phyloP scores from a whole-genome alignment of 1,139 yeast species.

The Meyerozyma guilliermondii region DNA sequence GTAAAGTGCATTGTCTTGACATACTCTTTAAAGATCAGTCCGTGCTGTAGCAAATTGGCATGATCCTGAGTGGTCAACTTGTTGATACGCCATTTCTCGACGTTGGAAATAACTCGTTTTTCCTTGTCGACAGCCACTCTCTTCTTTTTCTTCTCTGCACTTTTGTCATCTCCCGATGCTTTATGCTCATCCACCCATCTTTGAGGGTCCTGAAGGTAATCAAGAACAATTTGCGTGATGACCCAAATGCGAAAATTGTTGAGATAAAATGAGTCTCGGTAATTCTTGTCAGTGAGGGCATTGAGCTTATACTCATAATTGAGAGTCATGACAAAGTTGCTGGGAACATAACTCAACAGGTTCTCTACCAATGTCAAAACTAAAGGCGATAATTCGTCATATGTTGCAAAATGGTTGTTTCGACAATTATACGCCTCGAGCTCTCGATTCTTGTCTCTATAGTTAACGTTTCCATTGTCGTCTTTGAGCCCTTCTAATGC shows the following conservation, averaged over 20 bases:
- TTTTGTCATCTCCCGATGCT: background rate
- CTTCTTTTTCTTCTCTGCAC: background rate
- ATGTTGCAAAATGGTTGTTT: constrained; percentile 20
- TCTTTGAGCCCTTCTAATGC: constrained; percentile 1
- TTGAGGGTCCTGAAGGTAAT: constrained; percentile 21
- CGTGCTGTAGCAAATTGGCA: constrained; percentile 22
- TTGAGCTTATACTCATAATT: constrained; percentile 25
- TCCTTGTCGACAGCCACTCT: background rate
- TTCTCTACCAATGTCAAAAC: constrained; percentile 27
- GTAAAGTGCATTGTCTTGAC: constrained; percentile 21
- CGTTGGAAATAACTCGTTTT: constrained; percentile 14
- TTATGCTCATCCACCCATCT: constrained; percentile 15
- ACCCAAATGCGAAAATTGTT: constrained; percentile 33
- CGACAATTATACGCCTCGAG: constrained; percentile 39
- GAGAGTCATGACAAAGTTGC: constrained; percentile 22
- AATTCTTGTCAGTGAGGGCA: constrained; percentile 21
- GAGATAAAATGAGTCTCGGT: constrained; percentile 23
- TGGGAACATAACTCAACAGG: constrained; percentile 30
- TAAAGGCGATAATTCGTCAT: constrained; percentile 29
- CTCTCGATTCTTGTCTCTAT: constrained; percentile 8
- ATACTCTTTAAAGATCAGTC: constrained; percentile 9
- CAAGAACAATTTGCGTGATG: constrained; percentile 18
- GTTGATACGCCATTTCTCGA: constrained; percentile 19
- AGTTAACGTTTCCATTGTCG: constrained; percentile 5
- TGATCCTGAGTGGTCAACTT: constrained; percentile 22